Percentiles rank a stretch among this genome's conserved stretches.
phyloP scores from a whole-genome alignment of 495 filamentous ascomycete species.

The Aspergillus taichungensis region DNA sequence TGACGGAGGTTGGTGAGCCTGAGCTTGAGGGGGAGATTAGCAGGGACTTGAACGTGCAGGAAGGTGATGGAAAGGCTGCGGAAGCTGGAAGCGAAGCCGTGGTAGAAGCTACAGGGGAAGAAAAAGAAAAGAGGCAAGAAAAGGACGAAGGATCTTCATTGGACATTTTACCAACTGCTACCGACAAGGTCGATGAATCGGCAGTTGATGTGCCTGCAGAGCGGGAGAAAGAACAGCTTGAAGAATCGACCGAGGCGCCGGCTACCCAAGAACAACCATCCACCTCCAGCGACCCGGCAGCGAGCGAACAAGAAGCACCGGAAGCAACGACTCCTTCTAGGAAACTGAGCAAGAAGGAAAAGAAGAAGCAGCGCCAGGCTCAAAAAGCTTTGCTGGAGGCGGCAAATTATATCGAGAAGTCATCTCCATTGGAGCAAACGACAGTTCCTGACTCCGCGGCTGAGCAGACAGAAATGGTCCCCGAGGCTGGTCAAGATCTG shows the following conservation, averaged over 20 bases:
- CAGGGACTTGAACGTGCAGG: too few relatives aligned
- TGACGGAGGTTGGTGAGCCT: background rate
- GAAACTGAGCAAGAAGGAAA: constrained; percentile 26
- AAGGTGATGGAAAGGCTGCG: too few relatives aligned
- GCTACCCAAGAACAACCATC: too few relatives aligned
- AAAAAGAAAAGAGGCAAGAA: constrained; percentile 7
- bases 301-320: constrained; percentile 17
- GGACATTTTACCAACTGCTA: constrained; percentile 2
- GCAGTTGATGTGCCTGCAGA: background rate
- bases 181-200: background rate
- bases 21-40: too few relatives aligned
- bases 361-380: constrained; percentile 21
- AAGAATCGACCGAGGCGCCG: too few relatives aligned
- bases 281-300: background rate
- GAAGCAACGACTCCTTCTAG: constrained; percentile 14
- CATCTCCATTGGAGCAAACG: too few relatives aligned
- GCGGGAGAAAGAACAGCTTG: too few relatives aligned
- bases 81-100: too few relatives aligned
- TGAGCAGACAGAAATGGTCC: too few relatives aligned
- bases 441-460: too few relatives aligned
- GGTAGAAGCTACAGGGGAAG: background rate
- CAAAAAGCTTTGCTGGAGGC: background rate
- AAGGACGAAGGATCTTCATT: constrained; percentile 1
- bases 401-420: too few relatives aligned
- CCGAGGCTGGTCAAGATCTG: too few relatives aligned